Percentiles rank a stretch among this genome's conserved stretches.
Evolutionary conservation across 352 stramenopile genomes (phyloP).

Genomic region (Globisporangium cylindrosporum): DNA sequence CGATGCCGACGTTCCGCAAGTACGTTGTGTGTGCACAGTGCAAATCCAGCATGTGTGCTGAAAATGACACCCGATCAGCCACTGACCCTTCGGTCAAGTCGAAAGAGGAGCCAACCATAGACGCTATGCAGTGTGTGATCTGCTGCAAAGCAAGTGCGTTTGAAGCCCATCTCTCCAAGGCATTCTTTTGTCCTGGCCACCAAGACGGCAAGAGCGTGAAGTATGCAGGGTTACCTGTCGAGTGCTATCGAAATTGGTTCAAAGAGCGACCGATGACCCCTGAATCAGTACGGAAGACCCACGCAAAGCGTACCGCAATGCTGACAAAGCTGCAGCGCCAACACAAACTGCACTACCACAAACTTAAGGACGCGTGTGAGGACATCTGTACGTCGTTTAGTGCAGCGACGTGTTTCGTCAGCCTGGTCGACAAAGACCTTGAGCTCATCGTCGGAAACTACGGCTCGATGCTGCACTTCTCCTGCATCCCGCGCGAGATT

Average conservation of each 20-base stretch:
- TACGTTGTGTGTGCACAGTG: constrained; percentile 11
- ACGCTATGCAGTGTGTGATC: constrained; percentile 8
- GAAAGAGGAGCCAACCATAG: background rate
- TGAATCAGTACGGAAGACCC: constrained; percentile 7
- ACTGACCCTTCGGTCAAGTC: background rate
- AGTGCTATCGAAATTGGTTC: constrained; percentile 28
- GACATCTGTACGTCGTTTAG: constrained; percentile 12
- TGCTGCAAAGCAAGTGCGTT: constrained; percentile 20
- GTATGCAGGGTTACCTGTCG: constrained; percentile 17
- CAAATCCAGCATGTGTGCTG: background rate
- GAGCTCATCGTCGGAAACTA: constrained; percentile 25
- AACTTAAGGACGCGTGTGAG: constrained; percentile 17
- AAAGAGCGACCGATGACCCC: constrained; percentile 1
- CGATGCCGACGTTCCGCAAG: constrained; percentile 10
- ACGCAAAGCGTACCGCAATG: constrained; percentile 20
- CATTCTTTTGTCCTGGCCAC: constrained; percentile 20
- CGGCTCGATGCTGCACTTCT: constrained; percentile 27
- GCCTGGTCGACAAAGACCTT: constrained; percentile 16
- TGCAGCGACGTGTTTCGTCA: constrained; percentile 19
- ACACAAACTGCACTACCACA: constrained; percentile 26
- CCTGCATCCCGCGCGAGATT: constrained; percentile 27
- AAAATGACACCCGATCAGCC: background rate
- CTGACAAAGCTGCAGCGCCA: constrained; percentile 21
- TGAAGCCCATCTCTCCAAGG: constrained; percentile 18
- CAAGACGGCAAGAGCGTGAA: constrained; percentile 18